Conservation (phyloP, 2,329 filamentous ascomycete genomes). For the Botrytis medusae region DNA sequence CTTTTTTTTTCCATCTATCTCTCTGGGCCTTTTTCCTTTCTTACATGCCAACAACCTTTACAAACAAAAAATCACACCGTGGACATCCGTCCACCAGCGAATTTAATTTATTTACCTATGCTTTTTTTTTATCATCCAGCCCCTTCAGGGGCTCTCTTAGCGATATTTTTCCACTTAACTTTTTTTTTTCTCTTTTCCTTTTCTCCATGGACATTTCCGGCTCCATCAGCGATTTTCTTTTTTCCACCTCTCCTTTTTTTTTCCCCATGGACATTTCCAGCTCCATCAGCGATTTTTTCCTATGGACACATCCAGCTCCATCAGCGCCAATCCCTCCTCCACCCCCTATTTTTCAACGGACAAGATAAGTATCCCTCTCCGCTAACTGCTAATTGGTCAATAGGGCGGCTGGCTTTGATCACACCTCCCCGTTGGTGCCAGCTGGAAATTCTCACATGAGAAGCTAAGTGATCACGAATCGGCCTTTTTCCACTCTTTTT, state of each 20-base stretch:
- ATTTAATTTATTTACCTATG: neutral
- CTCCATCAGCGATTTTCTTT: neutral
- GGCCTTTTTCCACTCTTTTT: neutral
- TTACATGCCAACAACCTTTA: neutral
- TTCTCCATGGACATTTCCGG: neutral
- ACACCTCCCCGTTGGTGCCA: conserved; percentile 15
- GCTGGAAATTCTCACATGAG: conserved; percentile 10
- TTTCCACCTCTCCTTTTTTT: too few species aligned
- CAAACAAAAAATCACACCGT: conserved; percentile 3
- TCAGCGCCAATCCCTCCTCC: neutral
- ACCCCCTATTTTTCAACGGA: neutral
- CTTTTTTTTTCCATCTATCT: neutral
- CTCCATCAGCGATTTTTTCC: neutral
- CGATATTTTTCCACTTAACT: neutral
- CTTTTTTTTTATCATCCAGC: neutral
- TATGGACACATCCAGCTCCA: neutral
- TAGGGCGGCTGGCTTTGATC: conserved; percentile 11
- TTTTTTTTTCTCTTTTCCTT: neutral
- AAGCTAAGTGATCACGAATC: conserved; percentile 11
- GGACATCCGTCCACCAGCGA: neutral
- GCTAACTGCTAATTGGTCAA: conserved; percentile 1
- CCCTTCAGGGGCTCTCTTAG: neutral
- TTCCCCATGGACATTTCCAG: neutral
- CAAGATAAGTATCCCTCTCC: neutral
- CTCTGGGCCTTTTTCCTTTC: neutral